These are phyloP conservation scores for Penicillium sp. DNA, from an alignment of 2,329 filamentous ascomycete genomes.

Conservation along the genomic window DNA sequence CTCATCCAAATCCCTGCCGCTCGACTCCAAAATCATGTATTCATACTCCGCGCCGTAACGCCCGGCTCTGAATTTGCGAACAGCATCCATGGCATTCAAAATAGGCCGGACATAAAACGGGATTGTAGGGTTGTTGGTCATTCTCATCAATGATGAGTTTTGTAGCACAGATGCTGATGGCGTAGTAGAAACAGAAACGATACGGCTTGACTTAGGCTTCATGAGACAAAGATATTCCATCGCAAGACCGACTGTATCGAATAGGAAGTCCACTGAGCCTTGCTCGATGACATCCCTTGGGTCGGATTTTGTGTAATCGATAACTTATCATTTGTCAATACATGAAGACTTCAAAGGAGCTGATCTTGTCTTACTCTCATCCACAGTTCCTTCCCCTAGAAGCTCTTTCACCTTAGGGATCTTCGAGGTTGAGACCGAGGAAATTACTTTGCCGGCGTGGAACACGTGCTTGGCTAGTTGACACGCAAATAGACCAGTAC, in stretches of 20 bases:
- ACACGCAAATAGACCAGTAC: conserved; percentile 47
- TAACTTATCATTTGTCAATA: conserved; percentile 29
- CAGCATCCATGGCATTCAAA: conserved; percentile 34
- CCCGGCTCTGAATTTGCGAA: conserved; percentile 45
- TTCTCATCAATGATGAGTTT: conserved; percentile 26
- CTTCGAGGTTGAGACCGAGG: conserved; percentile 56
- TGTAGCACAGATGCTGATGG: conserved; percentile 41
- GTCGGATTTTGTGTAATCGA: conserved; percentile 52
- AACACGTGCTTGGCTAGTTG: conserved; percentile 56
- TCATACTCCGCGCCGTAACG: conserved; percentile 48
- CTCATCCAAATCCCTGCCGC: conserved; percentile 45
- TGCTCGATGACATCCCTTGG: conserved; percentile 39
- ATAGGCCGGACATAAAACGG: conserved; percentile 21
- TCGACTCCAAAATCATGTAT: conserved; percentile 47
- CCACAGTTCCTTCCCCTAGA: conserved; percentile 47
- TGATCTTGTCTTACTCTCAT: conserved; percentile 34
- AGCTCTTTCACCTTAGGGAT: conserved; percentile 46
- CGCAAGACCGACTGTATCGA: conserved; percentile 49
- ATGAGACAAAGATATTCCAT: conserved; percentile 48
- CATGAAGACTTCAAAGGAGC: background rate
- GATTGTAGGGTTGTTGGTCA: conserved; percentile 26
- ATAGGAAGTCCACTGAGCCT: conserved; percentile 52
- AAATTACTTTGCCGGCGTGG: conserved; percentile 49
- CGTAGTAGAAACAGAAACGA: conserved; percentile 36
- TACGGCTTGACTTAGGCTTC: conserved; percentile 36